Evolutionary conservation across 2,329 filamentous ascomycete species (phyloP).

Genomic region (Ceratocystis albifundus): DNA sequence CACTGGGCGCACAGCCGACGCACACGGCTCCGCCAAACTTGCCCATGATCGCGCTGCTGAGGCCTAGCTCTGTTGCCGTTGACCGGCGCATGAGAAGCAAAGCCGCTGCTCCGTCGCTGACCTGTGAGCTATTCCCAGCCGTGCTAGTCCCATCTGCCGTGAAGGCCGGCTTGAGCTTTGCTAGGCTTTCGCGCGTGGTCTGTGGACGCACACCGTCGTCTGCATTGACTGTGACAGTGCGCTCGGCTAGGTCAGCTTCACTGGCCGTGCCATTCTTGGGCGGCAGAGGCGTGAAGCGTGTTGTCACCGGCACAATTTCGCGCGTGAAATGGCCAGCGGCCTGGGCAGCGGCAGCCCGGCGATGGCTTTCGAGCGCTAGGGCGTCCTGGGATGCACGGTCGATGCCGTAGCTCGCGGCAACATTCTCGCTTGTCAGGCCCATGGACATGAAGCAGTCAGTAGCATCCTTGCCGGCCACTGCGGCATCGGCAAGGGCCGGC

Average conservation of each 20-base stretch:
- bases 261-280: slow-evolving; percentile 41
- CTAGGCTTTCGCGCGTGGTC: slow-evolving; percentile 57
- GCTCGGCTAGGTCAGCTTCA: not conserved
- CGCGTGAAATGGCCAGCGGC: slow-evolving; percentile 56
- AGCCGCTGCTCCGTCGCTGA: slow-evolving; percentile 79
- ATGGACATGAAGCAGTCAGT: slow-evolving; percentile 88
- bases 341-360: slow-evolving; percentile 59
- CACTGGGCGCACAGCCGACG: slow-evolving; percentile 70
- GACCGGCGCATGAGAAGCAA: slow-evolving; percentile 74
- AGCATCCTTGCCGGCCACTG: slow-evolving; percentile 54
- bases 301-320: slow-evolving; percentile 67
- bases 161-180: slow-evolving; percentile 77
- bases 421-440: slow-evolving; percentile 84
- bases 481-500: slow-evolving; percentile 50
- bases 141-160: slow-evolving; percentile 62
- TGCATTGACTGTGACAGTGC: slow-evolving; percentile 52
- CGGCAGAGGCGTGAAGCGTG: slow-evolving; percentile 42
- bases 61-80: slow-evolving; percentile 54
- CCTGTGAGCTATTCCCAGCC: slow-evolving; percentile 76
- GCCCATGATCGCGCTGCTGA: slow-evolving; percentile 59
- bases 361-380: slow-evolving; percentile 65
- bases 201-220: slow-evolving; percentile 74
- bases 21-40: slow-evolving; percentile 70
- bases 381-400: slow-evolving; percentile 66
- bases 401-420: slow-evolving; percentile 65